Evolutionary conservation across 768 basidiomycete species (phyloP), one percentile per base, ranked within the genome.

Genomic region (Macrocybe gigantea): DNA sequence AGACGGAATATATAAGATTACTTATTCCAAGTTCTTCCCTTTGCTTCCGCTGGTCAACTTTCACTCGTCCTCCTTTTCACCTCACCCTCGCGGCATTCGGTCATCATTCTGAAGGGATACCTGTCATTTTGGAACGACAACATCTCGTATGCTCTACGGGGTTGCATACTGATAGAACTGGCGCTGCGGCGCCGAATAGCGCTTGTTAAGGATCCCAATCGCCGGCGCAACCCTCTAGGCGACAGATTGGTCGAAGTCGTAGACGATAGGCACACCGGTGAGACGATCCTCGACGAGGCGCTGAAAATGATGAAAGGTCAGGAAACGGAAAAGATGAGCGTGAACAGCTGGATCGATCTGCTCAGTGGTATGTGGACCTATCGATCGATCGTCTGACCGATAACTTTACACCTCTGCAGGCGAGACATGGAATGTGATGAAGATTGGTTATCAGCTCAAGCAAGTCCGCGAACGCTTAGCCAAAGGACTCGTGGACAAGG

Each of bases 121-220:
- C 81, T 98, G 35, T 95, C 93, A 1, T 98, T 98, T 64, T 98
- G 95, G 95, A 98, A 98, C 69, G 95, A 99, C 74, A 98, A 97
- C 69, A 99, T 99, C 56, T 96, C 93, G 0, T 99, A 99, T 67
- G 94, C 95, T 10, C 78, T 99, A 2, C 83, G 96, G n/a, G 96
- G 96, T 5, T 97, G 95, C 65, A 97, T 99, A 59, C 80, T 99
- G 52, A 86, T 98, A 47, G 95, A 99, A 64, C 85, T 99, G 50
- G 94, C 95, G 0, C 79, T 99, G n/a, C 82, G 95, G 37, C 78
- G 93, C 49, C 80, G 96, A 35, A 96, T 99, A 66, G 93, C 90
- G 2, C 79, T 97, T 50, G 86, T 93, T 44, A 79, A 79, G 56
- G 95, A 98, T 60, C 83, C 88, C 14, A 73, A 83, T 54, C 79